Percentiles rank a stretch among this genome's conserved stretches.
Evolutionary conservation across 179 eudicot species (phyloP).

Genomic region (Kewa caespitosa): DNA sequence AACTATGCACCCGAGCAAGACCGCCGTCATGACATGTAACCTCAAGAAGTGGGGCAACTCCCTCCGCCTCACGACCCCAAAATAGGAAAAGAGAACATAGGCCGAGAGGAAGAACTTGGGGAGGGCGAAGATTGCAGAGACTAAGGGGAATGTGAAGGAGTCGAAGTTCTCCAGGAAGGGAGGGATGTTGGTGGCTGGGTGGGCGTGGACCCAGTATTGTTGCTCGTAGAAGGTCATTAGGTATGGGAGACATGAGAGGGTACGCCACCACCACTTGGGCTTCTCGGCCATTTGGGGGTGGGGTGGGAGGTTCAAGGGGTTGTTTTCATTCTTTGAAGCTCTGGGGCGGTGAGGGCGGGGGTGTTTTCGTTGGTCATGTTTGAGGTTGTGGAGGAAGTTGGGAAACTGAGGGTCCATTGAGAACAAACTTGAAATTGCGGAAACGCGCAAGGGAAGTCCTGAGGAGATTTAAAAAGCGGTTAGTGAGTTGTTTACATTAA

Average conservation of each 20-base stretch:
- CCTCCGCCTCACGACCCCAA: slow-evolving; percentile 59
- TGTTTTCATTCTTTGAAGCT: slow-evolving; percentile 45
- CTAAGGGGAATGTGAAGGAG: slow-evolving; percentile 47
- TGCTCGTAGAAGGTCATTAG: slow-evolving; percentile 60
- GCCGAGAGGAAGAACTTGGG: slow-evolving; percentile 60
- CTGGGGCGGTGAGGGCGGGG: slow-evolving; percentile 17
- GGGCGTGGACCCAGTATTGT: slow-evolving; percentile 59
- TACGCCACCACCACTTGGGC: slow-evolving; percentile 81
- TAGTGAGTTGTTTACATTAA: background rate
- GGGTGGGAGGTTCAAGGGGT: slow-evolving; percentile 31
- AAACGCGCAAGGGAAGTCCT: slow-evolving; percentile 2
- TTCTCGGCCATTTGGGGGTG: slow-evolving; percentile 56
- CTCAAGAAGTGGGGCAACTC: slow-evolving; percentile 82
- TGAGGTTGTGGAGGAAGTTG: background rate
- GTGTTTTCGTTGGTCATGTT: background rate
- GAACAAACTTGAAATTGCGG: background rate
- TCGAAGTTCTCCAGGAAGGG: slow-evolving; percentile 64
- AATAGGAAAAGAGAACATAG: slow-evolving; percentile 49
- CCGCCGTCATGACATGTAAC: slow-evolving; percentile 67
- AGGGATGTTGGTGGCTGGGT: slow-evolving; percentile 58
- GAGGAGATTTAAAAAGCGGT: background rate
- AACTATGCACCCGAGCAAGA: slow-evolving; percentile 52
- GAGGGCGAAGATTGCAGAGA: slow-evolving; percentile 41
- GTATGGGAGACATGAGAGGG: slow-evolving; percentile 69
- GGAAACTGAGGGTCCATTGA: background rate